Conservation (phyloP, 331 rosid species). For the Pyrus hybrid region DNA sequence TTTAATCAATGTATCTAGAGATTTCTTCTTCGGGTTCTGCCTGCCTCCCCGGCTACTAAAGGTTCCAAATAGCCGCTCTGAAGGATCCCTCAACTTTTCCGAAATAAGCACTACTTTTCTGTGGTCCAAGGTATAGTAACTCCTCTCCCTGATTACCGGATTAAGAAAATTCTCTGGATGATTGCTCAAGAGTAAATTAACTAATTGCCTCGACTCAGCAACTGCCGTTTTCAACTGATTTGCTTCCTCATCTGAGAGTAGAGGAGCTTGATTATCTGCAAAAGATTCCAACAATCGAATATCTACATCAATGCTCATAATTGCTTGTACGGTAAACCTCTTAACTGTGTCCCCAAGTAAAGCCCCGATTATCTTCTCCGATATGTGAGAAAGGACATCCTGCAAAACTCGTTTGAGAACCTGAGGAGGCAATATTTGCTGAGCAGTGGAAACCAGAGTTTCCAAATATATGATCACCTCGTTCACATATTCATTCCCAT, state of each 20-base stretch:
- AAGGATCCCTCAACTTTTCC: slow-evolving; percentile 83
- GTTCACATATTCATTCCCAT: slow-evolving; percentile 81
- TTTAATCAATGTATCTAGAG: slow-evolving; percentile 44
- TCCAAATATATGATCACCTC: slow-evolving; percentile 91
- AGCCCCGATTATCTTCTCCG: slow-evolving; percentile 69
- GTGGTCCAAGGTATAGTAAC: slow-evolving; percentile 72
- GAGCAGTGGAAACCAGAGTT: slow-evolving; percentile 88
- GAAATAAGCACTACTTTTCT: slow-evolving; percentile 71
- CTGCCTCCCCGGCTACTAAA: slow-evolving; percentile 76
- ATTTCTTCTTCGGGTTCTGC: slow-evolving; percentile 95
- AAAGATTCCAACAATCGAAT: slow-evolving; percentile 72
- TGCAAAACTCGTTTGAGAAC: slow-evolving; percentile 83
- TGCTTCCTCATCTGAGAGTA: slow-evolving; percentile 66
- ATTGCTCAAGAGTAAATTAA: slow-evolving; percentile 76
- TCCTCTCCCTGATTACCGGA: slow-evolving; percentile 92
- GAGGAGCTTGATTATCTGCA: slow-evolving; percentile 71
- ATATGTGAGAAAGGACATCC: slow-evolving; percentile 83
- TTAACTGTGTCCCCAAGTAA: slow-evolving; percentile 70
- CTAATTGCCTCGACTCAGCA: slow-evolving; percentile 69
- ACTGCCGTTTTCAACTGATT: slow-evolving; percentile 69
- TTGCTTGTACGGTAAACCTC: slow-evolving; percentile 62
- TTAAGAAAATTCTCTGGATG: slow-evolving; percentile 90
- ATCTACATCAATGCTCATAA: slow-evolving; percentile 78
- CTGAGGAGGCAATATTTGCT: slow-evolving; percentile 79
- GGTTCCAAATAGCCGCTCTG: slow-evolving; percentile 87